Evolutionary conservation across 352 stramenopile species (phyloP).

Genomic region (Phytophthora lateralis): DNA sequence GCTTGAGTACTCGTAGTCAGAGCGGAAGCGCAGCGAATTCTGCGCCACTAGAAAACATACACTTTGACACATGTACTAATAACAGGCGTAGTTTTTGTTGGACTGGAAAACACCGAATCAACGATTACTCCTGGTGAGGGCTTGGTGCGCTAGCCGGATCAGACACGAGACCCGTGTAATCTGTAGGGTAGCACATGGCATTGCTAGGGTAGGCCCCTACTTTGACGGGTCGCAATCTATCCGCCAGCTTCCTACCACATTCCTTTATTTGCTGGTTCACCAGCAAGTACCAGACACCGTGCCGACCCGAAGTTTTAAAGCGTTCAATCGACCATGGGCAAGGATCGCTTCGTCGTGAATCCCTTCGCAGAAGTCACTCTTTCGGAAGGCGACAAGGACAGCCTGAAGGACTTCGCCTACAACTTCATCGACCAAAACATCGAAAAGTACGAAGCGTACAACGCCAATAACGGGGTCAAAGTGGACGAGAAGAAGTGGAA

Average conservation of each 20-base stretch:
- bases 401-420: constrained; percentile 31
- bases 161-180: constrained; percentile 14
- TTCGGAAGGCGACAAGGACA: constrained; percentile 16
- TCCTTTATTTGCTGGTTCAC: constrained; percentile 14
- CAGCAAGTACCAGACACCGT: constrained; percentile 11
- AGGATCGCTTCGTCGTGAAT: constrained; percentile 38
- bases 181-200: not conserved
- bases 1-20: constrained; percentile 1
- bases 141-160: constrained; percentile 1
- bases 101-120: not conserved
- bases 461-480: constrained; percentile 11
- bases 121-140: not conserved
- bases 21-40: constrained; percentile 7
- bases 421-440: constrained; percentile 38
- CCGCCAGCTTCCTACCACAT: not conserved
- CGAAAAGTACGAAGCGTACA: constrained; percentile 48
- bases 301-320: not conserved
- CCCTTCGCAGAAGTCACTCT: constrained; percentile 31
- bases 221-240: not conserved
- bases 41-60: not conserved
- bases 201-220: not conserved
- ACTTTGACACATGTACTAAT: constrained; percentile 1
- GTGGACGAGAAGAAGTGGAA: constrained; percentile 46
- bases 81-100: constrained; percentile 14
- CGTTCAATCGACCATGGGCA: constrained; percentile 26